Evolutionary conservation across 1,284 basidiomycete genomes (phyloP).

Genomic region (Leccinum huronense): DNA sequence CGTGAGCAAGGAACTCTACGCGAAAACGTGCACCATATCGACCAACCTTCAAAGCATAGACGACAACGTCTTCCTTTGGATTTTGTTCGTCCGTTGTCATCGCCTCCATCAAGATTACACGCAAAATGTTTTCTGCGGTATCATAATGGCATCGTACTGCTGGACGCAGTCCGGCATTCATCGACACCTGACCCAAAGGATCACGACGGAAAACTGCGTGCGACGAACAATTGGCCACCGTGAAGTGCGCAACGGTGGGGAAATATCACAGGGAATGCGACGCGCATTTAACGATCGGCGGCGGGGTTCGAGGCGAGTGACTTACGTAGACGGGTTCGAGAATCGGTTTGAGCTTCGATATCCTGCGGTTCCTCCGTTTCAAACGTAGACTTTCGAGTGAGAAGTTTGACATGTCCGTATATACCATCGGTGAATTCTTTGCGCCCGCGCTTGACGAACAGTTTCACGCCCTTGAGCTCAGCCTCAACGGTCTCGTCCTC

Average conservation of each 20-base stretch:
- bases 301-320: constrained; percentile 23
- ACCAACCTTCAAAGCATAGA: constrained; percentile 44
- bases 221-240: background rate
- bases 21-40: background rate
- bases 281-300: constrained; percentile 25
- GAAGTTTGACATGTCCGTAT: constrained; percentile 57
- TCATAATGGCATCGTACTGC: constrained; percentile 57
- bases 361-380: background rate
- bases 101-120: constrained; percentile 54
- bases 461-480: constrained; percentile 58
- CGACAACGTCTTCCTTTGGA: constrained; percentile 31
- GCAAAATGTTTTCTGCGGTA: constrained; percentile 51
- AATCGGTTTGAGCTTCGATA: constrained; percentile 8
- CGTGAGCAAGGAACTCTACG: background rate
- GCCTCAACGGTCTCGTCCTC: constrained; percentile 55
- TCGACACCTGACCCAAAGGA: constrained; percentile 62
- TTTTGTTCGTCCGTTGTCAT: constrained; percentile 26
- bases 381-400: constrained; percentile 38
- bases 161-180: constrained; percentile 57
- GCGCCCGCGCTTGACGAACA: constrained; percentile 59
- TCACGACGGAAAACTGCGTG: constrained; percentile 62
- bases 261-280: constrained; percentile 12
- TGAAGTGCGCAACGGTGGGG: background rate
- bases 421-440: constrained; percentile 60
- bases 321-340: constrained; percentile 36